A percentile compares a stretch with the other conserved stretches of the same genome.
These are phyloP conservation scores for Lichtheimia ornata DNA, from an alignment of 371 early-diverging fungal species.

Conservation along the genomic window DNA sequence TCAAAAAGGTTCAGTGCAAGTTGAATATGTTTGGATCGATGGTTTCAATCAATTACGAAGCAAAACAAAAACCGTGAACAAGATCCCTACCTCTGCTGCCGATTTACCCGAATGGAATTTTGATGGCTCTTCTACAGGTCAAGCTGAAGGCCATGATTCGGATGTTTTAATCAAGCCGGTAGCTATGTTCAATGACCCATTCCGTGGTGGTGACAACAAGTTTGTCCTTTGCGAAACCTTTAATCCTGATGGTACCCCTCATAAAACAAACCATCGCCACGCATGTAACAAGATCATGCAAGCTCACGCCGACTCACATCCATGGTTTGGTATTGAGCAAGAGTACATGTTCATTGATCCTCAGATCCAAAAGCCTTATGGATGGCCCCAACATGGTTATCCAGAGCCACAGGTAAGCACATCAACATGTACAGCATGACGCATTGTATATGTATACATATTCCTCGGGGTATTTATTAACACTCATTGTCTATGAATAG, in stretches of 20 bases:
- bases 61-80: constrained; percentile 52
- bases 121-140: constrained; percentile 65
- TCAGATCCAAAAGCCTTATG: constrained; percentile 51
- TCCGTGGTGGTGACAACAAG: constrained; percentile 65
- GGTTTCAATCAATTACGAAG: constrained; percentile 47
- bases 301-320: constrained; percentile 39
- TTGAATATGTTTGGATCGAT: constrained; percentile 68
- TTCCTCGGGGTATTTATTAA: not conserved
- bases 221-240: constrained; percentile 60
- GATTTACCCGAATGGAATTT: constrained; percentile 66
- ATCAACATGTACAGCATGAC: constrained; percentile 9
- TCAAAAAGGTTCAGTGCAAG: constrained; percentile 56
- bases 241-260: constrained; percentile 58
- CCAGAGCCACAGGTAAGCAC: constrained; percentile 58
- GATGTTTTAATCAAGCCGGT: constrained; percentile 60
- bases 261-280: constrained; percentile 57
- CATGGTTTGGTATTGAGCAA: constrained; percentile 71
- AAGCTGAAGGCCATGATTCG: constrained; percentile 64
- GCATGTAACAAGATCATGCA: constrained; percentile 49
- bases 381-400: constrained; percentile 64
- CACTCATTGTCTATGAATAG: constrained; percentile 8
- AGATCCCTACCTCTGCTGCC: constrained; percentile 33
- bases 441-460: not conserved
- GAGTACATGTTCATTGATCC: constrained; percentile 61
- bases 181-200: constrained; percentile 61